Base-by-base conservation (phyloP, 768 basidiomycete species). In the Sporobolomyces roseus region DNA sequence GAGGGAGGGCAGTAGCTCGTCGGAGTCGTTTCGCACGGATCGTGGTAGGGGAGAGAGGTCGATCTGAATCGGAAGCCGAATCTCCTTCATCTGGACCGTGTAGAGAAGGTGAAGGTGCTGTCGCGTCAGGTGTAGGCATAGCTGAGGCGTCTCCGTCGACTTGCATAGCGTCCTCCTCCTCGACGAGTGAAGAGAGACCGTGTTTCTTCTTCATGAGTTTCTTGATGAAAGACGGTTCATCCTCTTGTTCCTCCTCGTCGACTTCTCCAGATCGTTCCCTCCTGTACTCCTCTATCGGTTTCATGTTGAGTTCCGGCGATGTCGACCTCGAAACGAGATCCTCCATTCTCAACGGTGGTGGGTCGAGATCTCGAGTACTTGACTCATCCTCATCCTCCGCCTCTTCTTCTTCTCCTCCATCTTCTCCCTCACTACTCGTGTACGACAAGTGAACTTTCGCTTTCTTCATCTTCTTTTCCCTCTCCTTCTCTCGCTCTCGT, bases 391-490 rank as follows among this genome's bases (percentile, higher is more conserved):
- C n/a, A n/a, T n/a, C n/a, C n/a, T n/a, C n/a, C n/a, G n/a, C n/a
- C n/a, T n/a, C n/a, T n/a, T n/a, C n/a, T n/a, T n/a, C n/a, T n/a
- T n/a, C 51, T 14, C 33, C 29, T 19, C 59, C 65, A 6, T 55
- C 65, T 13, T 72, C 74, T 21, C 51, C 73, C 36, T 74, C 74
- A 43, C 71, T 72, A 52, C 63, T 65, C 54, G 74, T 74, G 54
- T 69, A 74, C 27, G 38, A 60, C 50, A 65, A 25, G 9, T 58
- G 45, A 4, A 65, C 48, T 36, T 63, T 43, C 3, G 27, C 19
- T 49, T 30, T 43, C 36, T 46, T 61, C 35, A 8, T 25, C 36
- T 41, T 23, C 25, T 29, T 30, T 32, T 49, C 54, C 56, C 55
- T 66, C 21, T 21, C 30, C 56, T 53, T n/a, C 10, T 21, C 21